Evolutionary conservation across 768 basidiomycete species (phyloP), one percentile per base, ranked within the genome.

Genomic region (Mycena kentingensis): DNA sequence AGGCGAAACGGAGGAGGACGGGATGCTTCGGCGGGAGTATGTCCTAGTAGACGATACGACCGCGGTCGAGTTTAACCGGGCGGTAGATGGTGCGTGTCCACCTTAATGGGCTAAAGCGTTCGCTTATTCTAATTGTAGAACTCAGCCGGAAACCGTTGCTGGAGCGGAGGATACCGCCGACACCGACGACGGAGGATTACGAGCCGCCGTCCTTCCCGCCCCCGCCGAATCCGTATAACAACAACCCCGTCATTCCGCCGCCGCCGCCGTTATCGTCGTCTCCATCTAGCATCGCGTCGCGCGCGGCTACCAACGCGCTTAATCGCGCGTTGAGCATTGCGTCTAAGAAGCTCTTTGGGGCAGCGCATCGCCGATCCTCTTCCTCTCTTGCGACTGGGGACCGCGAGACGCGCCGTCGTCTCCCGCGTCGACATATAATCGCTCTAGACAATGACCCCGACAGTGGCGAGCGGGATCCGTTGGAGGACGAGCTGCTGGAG

Each of bases 21-120:
- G 88, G 0, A 73, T 85, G 44, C 75, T 92, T 43, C 79, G 87
- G 46, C 80, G 84, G 56, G 96, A 98, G 63, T 99, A 99, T 61
- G 96, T 98, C 0, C 81, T 99, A 1, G 90, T 98, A 1, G 94
- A 88, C 36, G 93, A 99, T 67, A 83, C 81, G 48, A 79, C 87
- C 44, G 90, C 90, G 2, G 89, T 98, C 2, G 95, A 98, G 66
- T 92, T 98, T 67, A 93, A 92, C 66, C 83, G 84, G 15, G 82
- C 93, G 3, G 88, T 96, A 2, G 96, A 98, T 73, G 95, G 95
- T 90, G 55, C 61, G 84, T 22, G 24, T 42, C 31, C 47, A 15
- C 8, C 27, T 19, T 46, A 11, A 11, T 16, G 8, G 34, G 12
- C 18, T 35, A 22, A 32, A 43, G 13, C 7, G 21, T 35, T 27